A percentile compares a stretch with the other conserved stretches of the same genome.
These are phyloP conservation scores for Globisporangium ultimum DNA, from an alignment of 352 stramenopile genomes.

Conservation along the genomic window DNA sequence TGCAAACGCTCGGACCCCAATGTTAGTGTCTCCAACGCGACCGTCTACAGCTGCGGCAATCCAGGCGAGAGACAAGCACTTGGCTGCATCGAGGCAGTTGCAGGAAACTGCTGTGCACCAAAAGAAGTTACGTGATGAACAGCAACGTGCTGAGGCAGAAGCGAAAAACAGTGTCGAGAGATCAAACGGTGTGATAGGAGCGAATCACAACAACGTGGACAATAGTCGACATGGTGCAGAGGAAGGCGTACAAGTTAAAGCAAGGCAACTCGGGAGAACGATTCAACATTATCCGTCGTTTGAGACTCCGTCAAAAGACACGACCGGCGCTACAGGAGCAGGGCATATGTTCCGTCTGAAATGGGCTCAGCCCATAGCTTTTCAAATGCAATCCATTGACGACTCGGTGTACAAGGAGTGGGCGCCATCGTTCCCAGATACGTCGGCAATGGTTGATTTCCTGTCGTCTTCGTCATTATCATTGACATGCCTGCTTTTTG, in stretches of 20 bases:
- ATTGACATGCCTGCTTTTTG: constrained; percentile 26
- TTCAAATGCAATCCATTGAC: constrained; percentile 29
- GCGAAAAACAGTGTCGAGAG: not conserved
- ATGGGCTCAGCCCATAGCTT: constrained; percentile 36
- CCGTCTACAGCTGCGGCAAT: constrained; percentile 22
- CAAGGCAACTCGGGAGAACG: not conserved
- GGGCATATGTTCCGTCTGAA: constrained; percentile 29
- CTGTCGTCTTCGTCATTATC: constrained; percentile 18
- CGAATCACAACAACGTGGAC: not conserved
- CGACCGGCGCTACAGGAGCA: constrained; percentile 5
- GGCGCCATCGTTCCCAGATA: constrained; percentile 42
- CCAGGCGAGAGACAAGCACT: constrained; percentile 21
- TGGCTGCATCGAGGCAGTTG: constrained; percentile 25
- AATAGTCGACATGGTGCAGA: not conserved
- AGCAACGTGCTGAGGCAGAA: not conserved
- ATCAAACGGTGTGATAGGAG: not conserved
- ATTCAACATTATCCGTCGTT: constrained; percentile 41
- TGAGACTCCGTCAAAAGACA: constrained; percentile 3
- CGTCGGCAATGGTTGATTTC: constrained; percentile 29
- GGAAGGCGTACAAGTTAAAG: not conserved
- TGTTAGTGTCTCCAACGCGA: constrained; percentile 12
- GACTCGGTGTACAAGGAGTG: constrained; percentile 25
- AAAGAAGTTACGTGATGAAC: constrained; percentile 1
- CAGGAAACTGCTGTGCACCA: constrained; percentile 16
- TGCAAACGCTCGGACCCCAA: constrained; percentile 8